phyloP scores from a whole-genome alignment of 2,329 filamentous ascomycete species.

The Aspergillus glaucus region DNA sequence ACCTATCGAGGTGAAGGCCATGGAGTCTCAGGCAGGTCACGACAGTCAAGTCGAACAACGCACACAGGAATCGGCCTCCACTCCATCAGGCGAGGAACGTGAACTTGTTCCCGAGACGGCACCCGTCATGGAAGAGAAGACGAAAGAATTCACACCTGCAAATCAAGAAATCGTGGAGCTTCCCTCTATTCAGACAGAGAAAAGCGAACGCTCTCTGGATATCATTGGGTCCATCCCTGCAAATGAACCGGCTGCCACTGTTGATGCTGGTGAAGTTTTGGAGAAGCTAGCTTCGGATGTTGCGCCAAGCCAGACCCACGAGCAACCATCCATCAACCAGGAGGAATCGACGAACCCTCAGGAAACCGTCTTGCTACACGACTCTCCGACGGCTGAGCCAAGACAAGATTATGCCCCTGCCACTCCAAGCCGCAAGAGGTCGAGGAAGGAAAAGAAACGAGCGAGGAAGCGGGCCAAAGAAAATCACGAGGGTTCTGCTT shows the following conservation, averaged over 20 bases:
- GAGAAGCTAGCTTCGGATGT: too few species aligned
- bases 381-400: neutral
- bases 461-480: neutral
- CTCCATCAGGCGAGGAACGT: neutral
- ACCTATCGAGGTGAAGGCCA: neutral
- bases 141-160: neutral
- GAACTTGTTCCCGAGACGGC: neutral
- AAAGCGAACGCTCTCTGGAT: neutral
- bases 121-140: neutral
- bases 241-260: neutral
- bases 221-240: neutral
- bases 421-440: neutral
- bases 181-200: neutral
- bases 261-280: neutral
- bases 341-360: neutral
- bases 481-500: neutral
- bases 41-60: too few species aligned
- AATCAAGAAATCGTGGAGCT: neutral
- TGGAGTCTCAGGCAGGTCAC: too few species aligned
- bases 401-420: too few species aligned
- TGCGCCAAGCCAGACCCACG: neutral
- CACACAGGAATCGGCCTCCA: neutral
- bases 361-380: neutral
- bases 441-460: neutral
- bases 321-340: neutral